Conservation (phyloP, 1,284 basidiomycete genomes). For the Fomitopsis betulina region DNA sequence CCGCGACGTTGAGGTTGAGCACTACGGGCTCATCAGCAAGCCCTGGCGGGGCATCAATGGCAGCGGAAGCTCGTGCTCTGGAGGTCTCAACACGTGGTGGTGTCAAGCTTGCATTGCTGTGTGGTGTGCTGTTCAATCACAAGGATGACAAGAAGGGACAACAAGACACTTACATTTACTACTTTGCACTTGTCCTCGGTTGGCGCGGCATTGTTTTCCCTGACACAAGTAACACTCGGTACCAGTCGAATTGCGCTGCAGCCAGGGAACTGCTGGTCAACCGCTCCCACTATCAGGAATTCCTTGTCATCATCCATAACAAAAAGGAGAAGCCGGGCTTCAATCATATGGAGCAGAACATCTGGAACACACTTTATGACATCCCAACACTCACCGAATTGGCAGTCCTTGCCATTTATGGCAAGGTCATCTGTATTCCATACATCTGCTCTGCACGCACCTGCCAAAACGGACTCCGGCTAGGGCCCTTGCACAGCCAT, state of each 20-base stretch:
- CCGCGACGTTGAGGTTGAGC: not conserved
- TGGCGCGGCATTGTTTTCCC: slow-evolving; percentile 9
- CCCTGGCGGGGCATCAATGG: not conserved
- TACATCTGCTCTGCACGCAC: slow-evolving; percentile 16
- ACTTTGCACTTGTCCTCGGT: slow-evolving; percentile 1
- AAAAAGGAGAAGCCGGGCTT: slow-evolving; percentile 21
- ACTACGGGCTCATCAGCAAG: too few species aligned
- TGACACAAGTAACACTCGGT: slow-evolving; percentile 26
- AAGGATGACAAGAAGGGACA: slow-evolving; percentile 22
- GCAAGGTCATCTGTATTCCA: slow-evolving; percentile 11
- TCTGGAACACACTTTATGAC: slow-evolving; percentile 28
- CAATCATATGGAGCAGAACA: slow-evolving; percentile 33
- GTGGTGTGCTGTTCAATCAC: slow-evolving; percentile 26
- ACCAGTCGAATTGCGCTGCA: slow-evolving; percentile 23
- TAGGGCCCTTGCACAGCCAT: too few species aligned
- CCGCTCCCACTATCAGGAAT: slow-evolving; percentile 15
- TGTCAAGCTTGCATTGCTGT: slow-evolving; percentile 25
- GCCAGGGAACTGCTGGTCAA: slow-evolving; percentile 18
- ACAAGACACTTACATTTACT: slow-evolving; percentile 19
- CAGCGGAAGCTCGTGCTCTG: too few species aligned
- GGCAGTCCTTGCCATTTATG: too few species aligned
- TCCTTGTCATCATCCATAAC: slow-evolving; percentile 20
- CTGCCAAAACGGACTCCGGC: too few species aligned
- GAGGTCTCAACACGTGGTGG: slow-evolving; percentile 16
- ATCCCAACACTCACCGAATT: slow-evolving; percentile 25